Evolutionary conservation across 805 yeast species (phyloP), one percentile per base, ranked within the genome.

Genomic region (Wickerhamomyces chaumierensis): DNA sequence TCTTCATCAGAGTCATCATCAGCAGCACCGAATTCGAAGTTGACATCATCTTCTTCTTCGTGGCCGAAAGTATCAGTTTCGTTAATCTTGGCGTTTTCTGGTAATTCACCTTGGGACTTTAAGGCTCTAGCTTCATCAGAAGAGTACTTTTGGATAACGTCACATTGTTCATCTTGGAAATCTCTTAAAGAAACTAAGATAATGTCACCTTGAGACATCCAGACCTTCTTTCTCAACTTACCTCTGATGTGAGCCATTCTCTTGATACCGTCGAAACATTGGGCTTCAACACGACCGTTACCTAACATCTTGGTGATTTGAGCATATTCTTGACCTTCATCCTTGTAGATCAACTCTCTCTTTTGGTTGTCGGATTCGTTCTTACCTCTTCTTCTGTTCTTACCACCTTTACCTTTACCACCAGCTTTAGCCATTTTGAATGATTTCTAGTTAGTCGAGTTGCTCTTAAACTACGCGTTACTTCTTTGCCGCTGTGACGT

Each of bases 131-230:
- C 98, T 67, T 92, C 99, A 57, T 92, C 99, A 37, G 96, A 81
- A 63, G 83, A 86, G 66, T 81, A 92, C 66, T 92, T 92, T 64
- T 90, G 94, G 42, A 92, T 90, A 51, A 92, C 96, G 62, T 92
- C 99, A 71, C 96, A 92, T 63, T 84, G 94, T 46, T 85, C 95
- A 57, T 90, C 96, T 67, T 92, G 96, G 78, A 92, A 92, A 57
- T 92, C 99, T 73, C 99, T 87, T 54, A 92, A 75, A 7, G 96
- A 88, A 36, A 90, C 92, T 58, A 92, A 70, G 51, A 92, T 86
- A 53, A 92, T 92, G 61, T 92, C 99, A 69, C 98, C 98, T 63
- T 87, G 97, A 36, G 84, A 84, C 86, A 92, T 88, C 99, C 99
- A 92, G 44, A 92, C 98, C 76, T 90, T 92, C 81, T 92, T 92